Base-by-base conservation (phyloP, 2,329 filamentous ascomycete genomes). In the Aureobasidium namibiae region DNA sequence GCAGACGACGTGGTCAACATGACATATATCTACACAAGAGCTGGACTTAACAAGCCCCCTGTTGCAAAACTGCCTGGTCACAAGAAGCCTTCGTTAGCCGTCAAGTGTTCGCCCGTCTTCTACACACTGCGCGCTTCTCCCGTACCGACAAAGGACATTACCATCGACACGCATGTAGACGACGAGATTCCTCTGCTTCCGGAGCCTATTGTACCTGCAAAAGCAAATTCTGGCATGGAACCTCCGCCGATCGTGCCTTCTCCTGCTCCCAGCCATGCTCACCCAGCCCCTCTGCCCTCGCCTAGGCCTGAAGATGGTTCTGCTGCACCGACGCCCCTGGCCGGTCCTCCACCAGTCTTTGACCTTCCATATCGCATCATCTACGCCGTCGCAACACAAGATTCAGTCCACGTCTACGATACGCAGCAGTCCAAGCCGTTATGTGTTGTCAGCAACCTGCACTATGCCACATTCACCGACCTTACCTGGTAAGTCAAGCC, bases 381-480 rank as follows among this genome's bases (percentile, higher is more conserved):
- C 0, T 99, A 97, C 74, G 94, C 92, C 3, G 92, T 99, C 38
- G 95, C 94, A 8, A 99, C 94, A 0, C 92, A 97, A 70, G 94
- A 99, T 74, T 89, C 94, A 0, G 89, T 99, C 4, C 78, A 96
- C 44, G 81, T 99, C 23, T 99, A 99, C 69, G 94, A 99, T 73
- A 99, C 94, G 0, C 94, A 99, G 69, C 94, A 99, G 70, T 88
- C 92, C 68, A 95, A 90, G 8, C 94, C 94, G 2, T 78, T 99
- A 36, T 96, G 91, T 70, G 82, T 97, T 39, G 92, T 99, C 50
- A 97, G 91, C 81, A 99, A 99, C 69, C 76, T 99, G 64, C 94
- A 99, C 73, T 96, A 92, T 72, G 92, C 94, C 4, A 97, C 94
- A 0, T 99, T 99, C 69, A 99, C 94, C 0, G 94, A 99, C 71